Percentiles rank a stretch among this genome's conserved stretches.
phyloP scores from a whole-genome alignment of 169 alveolate genomes.

The Eimeria acervulina region DNA sequence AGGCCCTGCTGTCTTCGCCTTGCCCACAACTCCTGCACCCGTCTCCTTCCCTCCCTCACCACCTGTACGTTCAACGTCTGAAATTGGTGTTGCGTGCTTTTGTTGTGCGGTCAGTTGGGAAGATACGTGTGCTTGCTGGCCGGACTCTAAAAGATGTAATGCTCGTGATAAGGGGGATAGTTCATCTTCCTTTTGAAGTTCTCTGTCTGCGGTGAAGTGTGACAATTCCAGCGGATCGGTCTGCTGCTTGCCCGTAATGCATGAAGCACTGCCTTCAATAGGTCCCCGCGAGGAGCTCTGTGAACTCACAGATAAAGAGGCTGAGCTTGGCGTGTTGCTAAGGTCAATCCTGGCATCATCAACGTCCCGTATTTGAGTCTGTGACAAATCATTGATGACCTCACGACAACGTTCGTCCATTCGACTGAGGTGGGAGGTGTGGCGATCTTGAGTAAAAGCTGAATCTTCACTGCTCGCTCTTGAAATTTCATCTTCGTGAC shows the following conservation, averaged over 20 bases:
- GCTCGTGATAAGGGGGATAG: not conserved
- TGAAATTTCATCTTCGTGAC: not conserved
- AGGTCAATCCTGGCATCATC: not conserved
- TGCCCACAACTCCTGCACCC: slow-evolving; percentile 5
- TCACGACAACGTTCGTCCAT: not conserved
- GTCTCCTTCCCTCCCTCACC: slow-evolving; percentile 4
- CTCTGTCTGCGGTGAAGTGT: not conserved
- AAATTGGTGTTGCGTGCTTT: not conserved
- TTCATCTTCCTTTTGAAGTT: not conserved
- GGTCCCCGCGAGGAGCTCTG: not conserved
- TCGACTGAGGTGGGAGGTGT: not conserved
- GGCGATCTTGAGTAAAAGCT: not conserved
- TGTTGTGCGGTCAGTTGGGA: not conserved
- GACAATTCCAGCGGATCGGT: not conserved
- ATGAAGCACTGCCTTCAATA: not conserved
- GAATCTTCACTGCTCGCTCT: slow-evolving; percentile 22
- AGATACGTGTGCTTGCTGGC: too few relatives aligned
- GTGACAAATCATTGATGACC: not conserved
- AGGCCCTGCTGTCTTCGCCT: slow-evolving; percentile 41
- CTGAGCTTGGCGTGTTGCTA: not conserved
- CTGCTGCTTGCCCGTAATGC: not conserved
- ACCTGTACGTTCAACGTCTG: not conserved
- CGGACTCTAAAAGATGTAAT: not conserved
- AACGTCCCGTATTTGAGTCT: not conserved
- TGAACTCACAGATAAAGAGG: not conserved